A percentile compares a stretch with the other conserved stretches of the same genome.
Evolutionary conservation across 108 stramenopile genomes (phyloP).

Genomic region (Stephanodiscus minutulus): DNA sequence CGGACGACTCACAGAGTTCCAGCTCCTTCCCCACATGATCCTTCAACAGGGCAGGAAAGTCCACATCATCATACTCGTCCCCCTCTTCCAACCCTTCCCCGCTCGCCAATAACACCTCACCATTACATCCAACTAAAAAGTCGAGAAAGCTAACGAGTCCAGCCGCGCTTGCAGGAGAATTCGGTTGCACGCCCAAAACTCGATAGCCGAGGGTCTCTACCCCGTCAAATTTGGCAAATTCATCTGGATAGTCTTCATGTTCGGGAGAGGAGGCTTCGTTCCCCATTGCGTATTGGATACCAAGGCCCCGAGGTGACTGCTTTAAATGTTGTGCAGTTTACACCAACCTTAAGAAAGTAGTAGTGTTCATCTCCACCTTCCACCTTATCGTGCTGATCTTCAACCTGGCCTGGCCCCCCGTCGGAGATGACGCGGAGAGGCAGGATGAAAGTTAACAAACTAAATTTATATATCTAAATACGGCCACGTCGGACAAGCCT

Average conservation of each 20-base stretch:
- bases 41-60: slow-evolving; percentile 64
- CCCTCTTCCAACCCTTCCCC: slow-evolving; percentile 75
- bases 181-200: slow-evolving; percentile 94
- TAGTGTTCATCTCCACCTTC: too few relatives aligned
- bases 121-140: slow-evolving; percentile 90
- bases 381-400: too few relatives aligned
- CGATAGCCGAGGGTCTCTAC: slow-evolving; percentile 90
- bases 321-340: too few relatives aligned
- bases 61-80: slow-evolving; percentile 84
- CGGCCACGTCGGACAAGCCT: too few relatives aligned
- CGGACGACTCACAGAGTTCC: slow-evolving; percentile 60
- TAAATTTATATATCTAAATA: too few relatives aligned
- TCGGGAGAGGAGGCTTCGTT: slow-evolving; percentile 43
- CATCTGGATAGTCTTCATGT: slow-evolving; percentile 30
- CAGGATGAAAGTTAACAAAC: too few relatives aligned
- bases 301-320: too few relatives aligned
- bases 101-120: slow-evolving; percentile 70
- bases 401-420: too few relatives aligned
- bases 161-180: slow-evolving; percentile 85
- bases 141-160: slow-evolving; percentile 96
- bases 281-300: slow-evolving; percentile 37
- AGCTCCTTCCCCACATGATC: slow-evolving; percentile 59
- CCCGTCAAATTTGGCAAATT: slow-evolving; percentile 72
- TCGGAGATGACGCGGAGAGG: too few relatives aligned
- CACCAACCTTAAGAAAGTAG: too few relatives aligned